Evolutionary conservation across 148 eudicot genomes (phyloP).

Genomic region (Spergularia bocconei): DNA sequence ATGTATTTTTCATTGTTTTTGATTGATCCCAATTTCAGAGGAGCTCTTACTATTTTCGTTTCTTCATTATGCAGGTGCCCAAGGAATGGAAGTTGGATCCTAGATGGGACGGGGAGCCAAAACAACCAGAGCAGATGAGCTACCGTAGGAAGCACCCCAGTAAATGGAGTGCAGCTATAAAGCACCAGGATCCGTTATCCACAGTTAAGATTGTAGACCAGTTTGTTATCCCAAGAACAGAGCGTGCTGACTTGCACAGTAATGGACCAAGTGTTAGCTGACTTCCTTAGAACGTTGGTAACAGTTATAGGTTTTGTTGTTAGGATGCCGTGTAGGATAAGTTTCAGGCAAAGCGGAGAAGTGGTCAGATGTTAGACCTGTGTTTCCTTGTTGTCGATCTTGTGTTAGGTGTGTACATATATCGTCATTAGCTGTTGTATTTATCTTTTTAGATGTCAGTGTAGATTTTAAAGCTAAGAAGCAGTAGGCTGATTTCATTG

Average conservation of each 20-base stretch:
- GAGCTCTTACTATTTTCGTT: background rate
- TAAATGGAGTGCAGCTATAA: conserved; percentile 68
- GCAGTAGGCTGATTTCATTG: conserved; percentile 9
- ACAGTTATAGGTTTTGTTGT: conserved; percentile 7
- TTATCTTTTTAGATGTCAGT: background rate
- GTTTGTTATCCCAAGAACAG: conserved; percentile 34
- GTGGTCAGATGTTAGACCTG: conserved; percentile 18
- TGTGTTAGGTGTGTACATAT: background rate
- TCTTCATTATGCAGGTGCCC: conserved; percentile 58
- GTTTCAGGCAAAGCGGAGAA: background rate
- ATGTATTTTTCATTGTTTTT: too few relatives aligned
- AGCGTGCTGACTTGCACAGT: conserved; percentile 6
- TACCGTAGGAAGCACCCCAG: conserved; percentile 62
- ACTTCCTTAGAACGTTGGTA: background rate
- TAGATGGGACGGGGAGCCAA: conserved; percentile 71
- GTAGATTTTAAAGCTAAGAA: conserved; percentile 9
- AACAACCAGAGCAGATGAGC: conserved; percentile 42
- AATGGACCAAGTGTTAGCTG: conserved; percentile 24
- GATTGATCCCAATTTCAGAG: too few relatives aligned
- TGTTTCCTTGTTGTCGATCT: background rate
- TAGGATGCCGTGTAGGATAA: conserved; percentile 22
- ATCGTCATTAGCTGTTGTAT: conserved; percentile 10
- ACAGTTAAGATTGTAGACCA: conserved; percentile 70
- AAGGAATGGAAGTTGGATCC: conserved; percentile 96
- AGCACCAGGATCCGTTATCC: conserved; percentile 57